Conservation (phyloP, 164 flowering plant species). For the Aristolochia californica region DNA sequence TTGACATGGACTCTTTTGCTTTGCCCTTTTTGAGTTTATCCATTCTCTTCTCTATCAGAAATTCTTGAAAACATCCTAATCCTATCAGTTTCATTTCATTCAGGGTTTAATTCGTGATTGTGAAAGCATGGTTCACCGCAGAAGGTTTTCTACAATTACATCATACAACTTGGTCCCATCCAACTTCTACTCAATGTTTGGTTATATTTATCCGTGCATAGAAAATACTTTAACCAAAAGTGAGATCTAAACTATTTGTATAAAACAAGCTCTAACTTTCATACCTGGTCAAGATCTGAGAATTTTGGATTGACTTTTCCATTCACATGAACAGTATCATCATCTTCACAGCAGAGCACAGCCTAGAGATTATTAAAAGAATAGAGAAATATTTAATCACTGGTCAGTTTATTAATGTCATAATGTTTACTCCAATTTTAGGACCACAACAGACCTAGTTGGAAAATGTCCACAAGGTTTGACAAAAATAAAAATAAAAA, state of each 20-base stretch:
- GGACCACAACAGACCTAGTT: too few species aligned
- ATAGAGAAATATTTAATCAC: too few species aligned
- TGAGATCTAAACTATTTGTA: neutral
- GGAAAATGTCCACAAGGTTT: neutral
- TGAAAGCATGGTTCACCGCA: too few species aligned
- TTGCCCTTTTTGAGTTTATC: conserved; percentile 86
- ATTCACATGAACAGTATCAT: conserved; percentile 91
- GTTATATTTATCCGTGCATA: too few species aligned
- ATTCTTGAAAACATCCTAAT: conserved; percentile 32
- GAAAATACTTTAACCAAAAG: neutral
- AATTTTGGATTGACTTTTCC: conserved; percentile 92
- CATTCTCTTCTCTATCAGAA: conserved; percentile 95
- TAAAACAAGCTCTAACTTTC: conserved; percentile 6
- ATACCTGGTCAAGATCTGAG: conserved; percentile 95
- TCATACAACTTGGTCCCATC: too few species aligned
- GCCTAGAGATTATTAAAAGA: conserved; percentile 39
- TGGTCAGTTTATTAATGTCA: too few species aligned
- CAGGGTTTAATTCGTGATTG: neutral
- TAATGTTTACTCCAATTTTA: too few species aligned
- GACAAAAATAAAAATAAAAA: neutral
- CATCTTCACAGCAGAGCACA: conserved; percentile 97
- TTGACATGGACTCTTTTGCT: conserved; percentile 66
- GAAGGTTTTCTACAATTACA: too few species aligned
- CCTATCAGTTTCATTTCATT: conserved; percentile 18
- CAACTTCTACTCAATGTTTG: too few species aligned